These are phyloP conservation scores for Apophysomyces ossiformis DNA, from an alignment of 371 early-diverging fungal genomes.

Conservation along the genomic window DNA sequence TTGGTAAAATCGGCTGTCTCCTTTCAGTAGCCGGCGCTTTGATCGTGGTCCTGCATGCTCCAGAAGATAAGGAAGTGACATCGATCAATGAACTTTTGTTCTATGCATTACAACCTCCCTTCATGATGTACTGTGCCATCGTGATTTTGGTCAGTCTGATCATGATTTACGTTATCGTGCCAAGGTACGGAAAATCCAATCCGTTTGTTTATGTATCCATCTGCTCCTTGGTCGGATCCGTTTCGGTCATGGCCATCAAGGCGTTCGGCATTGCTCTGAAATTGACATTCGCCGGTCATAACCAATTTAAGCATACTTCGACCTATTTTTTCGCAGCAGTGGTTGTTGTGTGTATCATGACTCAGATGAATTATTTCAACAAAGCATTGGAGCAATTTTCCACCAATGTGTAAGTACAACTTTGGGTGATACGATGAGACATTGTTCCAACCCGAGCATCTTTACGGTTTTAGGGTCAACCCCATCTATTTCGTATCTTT, in stretches of 20 bases:
- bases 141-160: constrained; percentile 64
- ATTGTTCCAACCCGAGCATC: constrained; percentile 84
- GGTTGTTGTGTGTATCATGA: constrained; percentile 80
- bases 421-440: constrained; percentile 9
- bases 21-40: constrained; percentile 86
- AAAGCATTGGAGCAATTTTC: constrained; percentile 91
- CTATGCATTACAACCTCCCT: constrained; percentile 74
- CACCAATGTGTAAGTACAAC: constrained; percentile 72
- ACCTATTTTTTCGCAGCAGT: constrained; percentile 87
- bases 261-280: constrained; percentile 91
- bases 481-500: constrained; percentile 94
- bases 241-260: constrained; percentile 91
- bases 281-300: constrained; percentile 89
- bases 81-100: constrained; percentile 68
- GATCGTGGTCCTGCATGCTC: constrained; percentile 83
- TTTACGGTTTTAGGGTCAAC: constrained; percentile 88
- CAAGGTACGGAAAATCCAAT: constrained; percentile 76
- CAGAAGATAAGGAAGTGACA: constrained; percentile 76
- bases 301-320: constrained; percentile 86
- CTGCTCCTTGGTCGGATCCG: constrained; percentile 86
- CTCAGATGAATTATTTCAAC: constrained; percentile 97
- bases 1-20: constrained; percentile 84
- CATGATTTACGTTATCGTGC: constrained; percentile 83
- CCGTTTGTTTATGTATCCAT: constrained; percentile 92
- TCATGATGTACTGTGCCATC: constrained; percentile 75